Base-by-base conservation (phyloP, 2,329 filamentous ascomycete genomes). In the Diaporthe sp. region DNA sequence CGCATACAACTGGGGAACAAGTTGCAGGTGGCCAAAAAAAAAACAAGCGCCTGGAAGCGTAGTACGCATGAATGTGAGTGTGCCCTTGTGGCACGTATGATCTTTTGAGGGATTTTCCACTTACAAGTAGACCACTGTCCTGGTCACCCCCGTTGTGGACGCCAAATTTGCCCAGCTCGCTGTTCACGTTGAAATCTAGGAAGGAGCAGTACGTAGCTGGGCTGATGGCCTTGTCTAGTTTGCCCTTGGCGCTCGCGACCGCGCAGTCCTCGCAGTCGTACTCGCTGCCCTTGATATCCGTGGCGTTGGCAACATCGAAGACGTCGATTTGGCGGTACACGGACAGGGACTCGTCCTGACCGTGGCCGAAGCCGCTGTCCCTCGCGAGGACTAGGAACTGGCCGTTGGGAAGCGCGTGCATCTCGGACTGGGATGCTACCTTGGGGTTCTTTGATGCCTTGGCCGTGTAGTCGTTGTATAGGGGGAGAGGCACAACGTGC, bases 321-420 rank as follows among this genome's bases (percentile, higher is more conserved):
- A 95, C 84, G 81, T 95, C 93, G 7, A 91, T 89, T 76, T 94
- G 92, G 68, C 93, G 90, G 83, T 95, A 95, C 5, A 90, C 81
- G 2, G 90, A 92, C 51, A 85, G 81, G 0, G 89, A 87, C 8
- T 85, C 82, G 3, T 84, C 83, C 78, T 89, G 86, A 0, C 92
- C 92, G 75, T 88, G 89, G 0, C 93, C 93, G 22, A 87, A 88
- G 65, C 84, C 85, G 0, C 88, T 90, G 81, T 95, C 93, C 34
- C 93, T 89, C 0, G 92, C 86, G 3, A 95, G 86, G 7, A 94
- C 85, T 12, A 95, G 85, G 83, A 95, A 94, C 79, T 94, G 91
- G 0, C 88, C 89, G 10, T 88, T 85, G 3, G 88, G 89, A 58
- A 94, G 85, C 77, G 90, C 90, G 80, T 92, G 90, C 44, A 95